Base-by-base conservation (phyloP, 495 filamentous ascomycete species). In the Xylaria cubensis region DNA sequence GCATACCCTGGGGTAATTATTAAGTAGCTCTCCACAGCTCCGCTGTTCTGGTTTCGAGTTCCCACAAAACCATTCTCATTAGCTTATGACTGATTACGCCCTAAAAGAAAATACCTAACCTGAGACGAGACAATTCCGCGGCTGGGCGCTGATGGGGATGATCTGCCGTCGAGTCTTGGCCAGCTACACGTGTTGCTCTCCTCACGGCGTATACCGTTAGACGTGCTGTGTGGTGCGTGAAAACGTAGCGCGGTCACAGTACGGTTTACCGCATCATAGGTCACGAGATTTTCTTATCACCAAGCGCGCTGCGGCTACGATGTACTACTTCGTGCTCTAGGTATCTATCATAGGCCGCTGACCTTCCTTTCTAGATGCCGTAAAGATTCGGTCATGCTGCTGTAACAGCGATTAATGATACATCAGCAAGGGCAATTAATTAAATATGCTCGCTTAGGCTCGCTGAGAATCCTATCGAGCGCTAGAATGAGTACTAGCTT, bases 311-410 rank as follows among this genome's bases (percentile, higher is more conserved):
- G 75, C 74, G 71, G 68, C 74, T 69, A 75, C 67, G 81, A 79
- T 77, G 69, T 76, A 73, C 67, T 76, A 77, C 29, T 72, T 50
- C 67, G 73, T 70, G 66, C 77, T 72, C 62, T 70, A 42, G 34
- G 34, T 36, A 42, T 64, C 75, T 72, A 74, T 74, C 74, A 71
- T 75, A 75, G 75, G 79, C 75, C 74, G 55, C 63, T 72, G 59
- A 75, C 73, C 76, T 76, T 80, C 82, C 80, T 78, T 82, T 83
- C 67, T 80, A 55, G 74, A 84, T 56, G 34, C 61, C 36, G 17
- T 62, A 42, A 73, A 53, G 24, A 50, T 29, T 42, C 61, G 39
- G 61, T 29, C 53, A 42, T 29, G 21, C 39, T 64, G n/a, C n/a
- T 26, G 15, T 21, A 32, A 50, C 13, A 34, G 19, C 41, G 15